A percentile compares a stretch with the other conserved stretches of the same genome.
phyloP scores from a whole-genome alignment of 1,284 basidiomycete genomes.

The Boletus mariae region DNA sequence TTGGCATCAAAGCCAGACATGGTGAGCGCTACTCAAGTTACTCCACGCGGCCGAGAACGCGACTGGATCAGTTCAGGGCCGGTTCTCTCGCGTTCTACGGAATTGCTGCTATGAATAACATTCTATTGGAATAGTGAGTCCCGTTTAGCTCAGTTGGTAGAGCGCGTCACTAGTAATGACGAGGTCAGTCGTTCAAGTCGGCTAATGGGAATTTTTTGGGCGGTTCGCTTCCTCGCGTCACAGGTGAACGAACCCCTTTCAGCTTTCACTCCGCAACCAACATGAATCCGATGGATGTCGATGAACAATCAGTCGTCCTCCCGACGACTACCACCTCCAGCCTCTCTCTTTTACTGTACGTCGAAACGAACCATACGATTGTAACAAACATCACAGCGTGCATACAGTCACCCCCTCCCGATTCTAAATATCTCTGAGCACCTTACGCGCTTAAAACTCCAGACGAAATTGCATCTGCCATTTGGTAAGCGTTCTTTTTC shows the following conservation, averaged over 20 bases:
- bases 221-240: neutral
- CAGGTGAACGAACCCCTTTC: constrained; percentile 5
- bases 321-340: constrained; percentile 66
- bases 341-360: constrained; percentile 67
- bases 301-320: constrained; percentile 68
- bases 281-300: constrained; percentile 75
- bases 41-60: constrained; percentile 7
- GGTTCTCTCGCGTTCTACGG: constrained; percentile 40
- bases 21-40: constrained; percentile 12
- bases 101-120: constrained; percentile 7
- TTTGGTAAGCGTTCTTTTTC: constrained; percentile 50
- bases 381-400: constrained; percentile 11
- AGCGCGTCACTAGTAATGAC: constrained; percentile 60
- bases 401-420: constrained; percentile 84
- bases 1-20: constrained; percentile 77
- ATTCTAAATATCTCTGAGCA: constrained; percentile 98
- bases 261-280: constrained; percentile 13
- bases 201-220: constrained; percentile 42
- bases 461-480: constrained; percentile 58
- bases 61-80: constrained; percentile 40
- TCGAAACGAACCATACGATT: constrained; percentile 7
- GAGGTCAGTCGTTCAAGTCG: constrained; percentile 52
- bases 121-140: constrained; percentile 5
- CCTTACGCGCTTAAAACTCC: constrained; percentile 78
- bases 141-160: constrained; percentile 58